phyloP scores from a whole-genome alignment of 75 land plant genomes.

The Picea sitchensis region DNA sequence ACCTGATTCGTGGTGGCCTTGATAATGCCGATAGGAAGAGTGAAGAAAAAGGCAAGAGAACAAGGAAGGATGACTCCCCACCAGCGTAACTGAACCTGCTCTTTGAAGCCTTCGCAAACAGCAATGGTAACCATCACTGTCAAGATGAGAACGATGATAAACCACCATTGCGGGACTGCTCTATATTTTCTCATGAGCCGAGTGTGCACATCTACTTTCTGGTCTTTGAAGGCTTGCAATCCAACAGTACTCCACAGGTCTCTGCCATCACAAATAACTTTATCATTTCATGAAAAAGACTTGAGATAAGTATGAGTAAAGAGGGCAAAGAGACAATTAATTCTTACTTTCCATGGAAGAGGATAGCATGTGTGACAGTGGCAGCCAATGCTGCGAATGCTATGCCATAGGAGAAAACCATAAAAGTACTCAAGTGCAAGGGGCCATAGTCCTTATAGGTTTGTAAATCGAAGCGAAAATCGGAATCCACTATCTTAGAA shows the following conservation, averaged over 20 bases:
- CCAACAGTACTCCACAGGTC: slow-evolving; percentile 19
- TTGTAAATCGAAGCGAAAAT: slow-evolving; percentile 15
- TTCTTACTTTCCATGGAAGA: slow-evolving; percentile 32
- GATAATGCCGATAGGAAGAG: slow-evolving; percentile 35
- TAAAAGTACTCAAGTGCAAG: slow-evolving; percentile 23
- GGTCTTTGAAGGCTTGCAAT: slow-evolving; percentile 11
- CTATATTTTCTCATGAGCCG: slow-evolving; percentile 23
- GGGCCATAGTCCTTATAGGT: slow-evolving; percentile 15
- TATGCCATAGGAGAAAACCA: slow-evolving; percentile 30
- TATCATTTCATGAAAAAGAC: no score
- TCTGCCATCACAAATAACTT: slow-evolving; percentile 5
- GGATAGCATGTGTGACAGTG: slow-evolving; percentile 27
- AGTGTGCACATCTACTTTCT: slow-evolving; percentile 22
- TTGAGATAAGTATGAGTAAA: neutral
- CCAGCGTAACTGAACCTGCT: slow-evolving; percentile 32
- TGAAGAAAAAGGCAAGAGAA: slow-evolving; percentile 24
- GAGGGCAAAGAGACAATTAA: neutral
- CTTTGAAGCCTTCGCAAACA: slow-evolving; percentile 17
- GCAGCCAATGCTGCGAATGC: slow-evolving; percentile 31
- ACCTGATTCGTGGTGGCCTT: slow-evolving; percentile 38
- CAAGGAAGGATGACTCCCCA: slow-evolving; percentile 32
- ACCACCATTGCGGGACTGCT: slow-evolving; percentile 26
- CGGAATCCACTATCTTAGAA: neutral
- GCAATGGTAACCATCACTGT: slow-evolving; percentile 8
- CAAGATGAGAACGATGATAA: slow-evolving; percentile 9